phyloP scores from a whole-genome alignment of 257 asterid species.

The Lycium ferocissimum region DNA sequence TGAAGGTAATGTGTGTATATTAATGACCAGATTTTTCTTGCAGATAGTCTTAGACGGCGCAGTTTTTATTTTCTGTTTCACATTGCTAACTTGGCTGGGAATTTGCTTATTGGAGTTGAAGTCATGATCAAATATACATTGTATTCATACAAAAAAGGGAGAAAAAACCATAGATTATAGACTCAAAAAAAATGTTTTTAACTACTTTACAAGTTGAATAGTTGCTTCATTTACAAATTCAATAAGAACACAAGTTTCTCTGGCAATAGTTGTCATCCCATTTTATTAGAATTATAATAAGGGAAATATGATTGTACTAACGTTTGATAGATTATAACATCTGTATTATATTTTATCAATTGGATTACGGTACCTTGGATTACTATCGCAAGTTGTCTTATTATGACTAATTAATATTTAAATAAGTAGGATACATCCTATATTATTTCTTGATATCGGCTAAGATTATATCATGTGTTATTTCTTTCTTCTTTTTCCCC shows the following conservation, averaged over 20 bases:
- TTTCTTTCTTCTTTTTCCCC: no score
- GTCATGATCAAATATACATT: slow-evolving; percentile 11
- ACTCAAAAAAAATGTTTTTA: no score
- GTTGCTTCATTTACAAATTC: slow-evolving; percentile 22
- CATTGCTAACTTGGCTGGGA: slow-evolving; percentile 26
- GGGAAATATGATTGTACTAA: slow-evolving; percentile 11
- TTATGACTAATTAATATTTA: no score
- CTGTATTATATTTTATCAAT: not conserved
- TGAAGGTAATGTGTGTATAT: not conserved
- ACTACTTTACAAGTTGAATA: not conserved
- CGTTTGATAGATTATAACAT: not conserved
- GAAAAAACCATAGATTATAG: not conserved
- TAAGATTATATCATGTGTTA: no score
- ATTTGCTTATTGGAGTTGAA: slow-evolving; percentile 15
- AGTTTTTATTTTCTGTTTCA: not conserved
- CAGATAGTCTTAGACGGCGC: slow-evolving; percentile 1
- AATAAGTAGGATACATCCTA: no score
- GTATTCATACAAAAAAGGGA: not conserved
- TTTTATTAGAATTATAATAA: slow-evolving; percentile 3
- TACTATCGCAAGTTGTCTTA: no score
- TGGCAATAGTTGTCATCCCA: slow-evolving; percentile 21
- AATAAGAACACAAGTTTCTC: slow-evolving; percentile 14
- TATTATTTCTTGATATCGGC: no score
- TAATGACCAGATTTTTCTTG: not conserved
- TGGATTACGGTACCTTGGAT: no score